These are phyloP conservation scores for Fimicolochytrium jonesii DNA, from an alignment of 192 early-diverging fungal genomes.

Conservation along the genomic window DNA sequence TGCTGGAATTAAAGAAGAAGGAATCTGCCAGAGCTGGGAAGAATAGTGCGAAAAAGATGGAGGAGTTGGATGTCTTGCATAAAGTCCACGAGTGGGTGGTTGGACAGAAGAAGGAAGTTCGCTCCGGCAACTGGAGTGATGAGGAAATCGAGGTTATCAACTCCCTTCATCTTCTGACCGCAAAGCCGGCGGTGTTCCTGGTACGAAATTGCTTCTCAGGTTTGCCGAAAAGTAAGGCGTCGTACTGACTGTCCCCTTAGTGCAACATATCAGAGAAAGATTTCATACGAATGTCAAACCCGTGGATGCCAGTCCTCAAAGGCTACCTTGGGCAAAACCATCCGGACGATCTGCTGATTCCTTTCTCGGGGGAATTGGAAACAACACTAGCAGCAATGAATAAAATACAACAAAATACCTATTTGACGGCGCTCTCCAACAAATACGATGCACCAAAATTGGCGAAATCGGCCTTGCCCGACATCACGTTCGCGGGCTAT, in stretches of 20 bases:
- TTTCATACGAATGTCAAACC: conserved; percentile 91
- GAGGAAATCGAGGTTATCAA: conserved; percentile 94
- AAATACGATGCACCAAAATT: conserved; percentile 41
- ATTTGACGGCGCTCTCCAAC: conserved; percentile 63
- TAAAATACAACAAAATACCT: conserved; percentile 53
- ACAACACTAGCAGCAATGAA: conserved; percentile 49
- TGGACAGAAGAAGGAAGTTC: conserved; percentile 78
- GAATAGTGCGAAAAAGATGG: conserved; percentile 76
- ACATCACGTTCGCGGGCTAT: conserved; percentile 93
- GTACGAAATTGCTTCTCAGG: conserved; percentile 14
- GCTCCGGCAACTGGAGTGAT: conserved; percentile 85
- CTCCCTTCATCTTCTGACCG: conserved; percentile 76
- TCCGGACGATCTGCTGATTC: conserved; percentile 85
- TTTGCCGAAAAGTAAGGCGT: too few species aligned
- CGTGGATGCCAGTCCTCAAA: conserved; percentile 76
- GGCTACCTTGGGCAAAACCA: conserved; percentile 89
- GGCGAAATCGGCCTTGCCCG: conserved; percentile 65
- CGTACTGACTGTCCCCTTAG: too few species aligned
- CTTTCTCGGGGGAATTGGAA: conserved; percentile 85
- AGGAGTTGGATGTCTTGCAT: conserved; percentile 70
- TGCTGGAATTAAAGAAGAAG: conserved; percentile 62
- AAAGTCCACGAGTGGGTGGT: conserved; percentile 77
- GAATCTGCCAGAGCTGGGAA: conserved; percentile 70
- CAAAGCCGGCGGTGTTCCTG: conserved; percentile 86
- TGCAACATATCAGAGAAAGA: conserved; percentile 87